Evolutionary conservation across 352 stramenopile genomes (phyloP).

Genomic region (Phytophthora tubulina): DNA sequence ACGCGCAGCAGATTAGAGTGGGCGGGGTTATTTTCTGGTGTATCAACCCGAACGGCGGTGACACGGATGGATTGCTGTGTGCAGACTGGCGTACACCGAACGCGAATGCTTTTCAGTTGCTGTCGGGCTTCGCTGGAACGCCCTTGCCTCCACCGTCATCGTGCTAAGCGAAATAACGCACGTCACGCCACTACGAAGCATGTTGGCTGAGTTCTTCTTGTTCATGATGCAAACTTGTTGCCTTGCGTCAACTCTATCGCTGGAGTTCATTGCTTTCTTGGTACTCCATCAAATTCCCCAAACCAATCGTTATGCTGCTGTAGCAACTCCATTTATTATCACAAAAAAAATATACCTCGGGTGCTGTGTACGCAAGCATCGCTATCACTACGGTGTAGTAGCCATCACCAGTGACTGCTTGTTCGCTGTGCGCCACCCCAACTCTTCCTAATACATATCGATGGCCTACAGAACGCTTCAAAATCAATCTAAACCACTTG

Average conservation of each 20-base stretch:
- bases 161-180: neutral
- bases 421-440: neutral
- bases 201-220: too few species aligned
- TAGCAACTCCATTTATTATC: conserved; percentile 14
- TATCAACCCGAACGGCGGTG: conserved; percentile 69
- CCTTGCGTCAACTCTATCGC: too few species aligned
- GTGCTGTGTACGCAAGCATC: too few species aligned
- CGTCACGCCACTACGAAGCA: too few species aligned
- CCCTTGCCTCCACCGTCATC: conserved; percentile 25
- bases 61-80: conserved; percentile 68
- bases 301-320: neutral
- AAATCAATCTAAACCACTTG: conserved; percentile 34
- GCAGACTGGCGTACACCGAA: conserved; percentile 68
- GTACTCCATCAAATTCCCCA: too few species aligned
- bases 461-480: conserved; percentile 17
- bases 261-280: too few species aligned
- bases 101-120: conserved; percentile 51
- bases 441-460: conserved; percentile 22
- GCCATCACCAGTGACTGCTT: neutral
- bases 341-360: neutral
- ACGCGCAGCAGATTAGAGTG: conserved; percentile 47
- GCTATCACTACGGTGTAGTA: neutral
- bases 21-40: conserved; percentile 73
- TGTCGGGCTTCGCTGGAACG: conserved; percentile 55
- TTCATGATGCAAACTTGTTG: too few species aligned